phyloP scores from a whole-genome alignment of 345 rosid species.

The Combretum micranthum region DNA sequence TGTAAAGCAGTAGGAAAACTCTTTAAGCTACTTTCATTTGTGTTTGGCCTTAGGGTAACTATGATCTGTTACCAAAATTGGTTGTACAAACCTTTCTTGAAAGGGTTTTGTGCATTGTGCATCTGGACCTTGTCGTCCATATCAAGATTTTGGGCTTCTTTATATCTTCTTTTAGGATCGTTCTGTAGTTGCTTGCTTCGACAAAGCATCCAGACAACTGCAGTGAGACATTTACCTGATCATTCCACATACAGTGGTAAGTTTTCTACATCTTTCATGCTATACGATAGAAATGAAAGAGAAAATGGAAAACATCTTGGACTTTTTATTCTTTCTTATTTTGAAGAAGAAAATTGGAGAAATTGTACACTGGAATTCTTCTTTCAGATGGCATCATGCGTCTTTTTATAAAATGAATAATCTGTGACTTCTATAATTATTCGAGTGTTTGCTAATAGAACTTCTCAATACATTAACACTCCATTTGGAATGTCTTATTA shows the following conservation, averaged over 20 bases:
- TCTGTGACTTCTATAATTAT: no score
- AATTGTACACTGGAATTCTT: no score
- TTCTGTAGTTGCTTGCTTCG: conserved; percentile 92
- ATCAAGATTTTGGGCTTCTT: neutral
- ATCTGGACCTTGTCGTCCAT: neutral
- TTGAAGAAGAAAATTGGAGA: no score
- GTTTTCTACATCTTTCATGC: conserved; percentile 1
- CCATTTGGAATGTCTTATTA: neutral
- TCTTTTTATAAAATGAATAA: no score
- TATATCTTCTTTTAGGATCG: conserved; percentile 66
- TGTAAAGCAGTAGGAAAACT: no score
- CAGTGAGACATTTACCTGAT: conserved; percentile 75
- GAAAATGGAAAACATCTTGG: neutral
- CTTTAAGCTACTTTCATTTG: no score
- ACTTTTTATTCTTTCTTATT: no score
- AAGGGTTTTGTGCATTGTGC: neutral
- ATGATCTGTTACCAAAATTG: no score
- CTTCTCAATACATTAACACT: no score
- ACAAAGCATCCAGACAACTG: conserved; percentile 71
- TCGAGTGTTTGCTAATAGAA: no score
- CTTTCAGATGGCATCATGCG: no score
- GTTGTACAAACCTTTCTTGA: neutral
- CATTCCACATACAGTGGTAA: conserved; percentile 67
- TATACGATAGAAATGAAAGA: neutral
- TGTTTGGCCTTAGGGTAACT: no score